Conservation (phyloP, 257 asterid species). For the Striga asiatica region DNA sequence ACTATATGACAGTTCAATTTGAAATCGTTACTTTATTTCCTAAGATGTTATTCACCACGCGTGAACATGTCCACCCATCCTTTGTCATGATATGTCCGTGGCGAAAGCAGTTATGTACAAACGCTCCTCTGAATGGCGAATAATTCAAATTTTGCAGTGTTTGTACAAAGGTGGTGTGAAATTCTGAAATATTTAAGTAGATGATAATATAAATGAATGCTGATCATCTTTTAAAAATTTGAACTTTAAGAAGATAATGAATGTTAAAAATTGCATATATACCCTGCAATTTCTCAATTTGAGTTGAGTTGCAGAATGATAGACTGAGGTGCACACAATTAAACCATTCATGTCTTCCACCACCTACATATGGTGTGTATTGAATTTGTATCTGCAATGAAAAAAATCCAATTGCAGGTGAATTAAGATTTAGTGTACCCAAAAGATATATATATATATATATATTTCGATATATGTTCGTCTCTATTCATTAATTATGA, state of each 20-base stretch:
- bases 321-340: conserved; percentile 5
- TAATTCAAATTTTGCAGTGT: neutral
- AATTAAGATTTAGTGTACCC: no score
- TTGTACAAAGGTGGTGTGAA: neutral
- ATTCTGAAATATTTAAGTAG: neutral
- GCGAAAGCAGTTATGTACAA: neutral
- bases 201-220: no score
- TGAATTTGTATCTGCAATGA: neutral
- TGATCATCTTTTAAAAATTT: neutral
- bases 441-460: no score
- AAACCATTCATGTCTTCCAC: conserved; percentile 15
- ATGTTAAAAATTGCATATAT: neutral
- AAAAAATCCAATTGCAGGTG: no score
- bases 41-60: neutral
- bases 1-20: no score
- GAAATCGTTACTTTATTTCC: neutral
- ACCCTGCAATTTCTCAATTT: conserved; percentile 16
- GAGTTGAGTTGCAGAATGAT: conserved; percentile 16
- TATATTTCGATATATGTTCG: no score
- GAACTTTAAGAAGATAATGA: neutral
- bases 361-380: neutral
- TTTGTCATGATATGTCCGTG: neutral
- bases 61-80: neutral
- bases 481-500: neutral
- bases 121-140: neutral